Percentiles rank a stretch among this genome's conserved stretches.
phyloP scores from a whole-genome alignment of 1,284 basidiomycete genomes.

The Ceratobasidium papillatum region DNA sequence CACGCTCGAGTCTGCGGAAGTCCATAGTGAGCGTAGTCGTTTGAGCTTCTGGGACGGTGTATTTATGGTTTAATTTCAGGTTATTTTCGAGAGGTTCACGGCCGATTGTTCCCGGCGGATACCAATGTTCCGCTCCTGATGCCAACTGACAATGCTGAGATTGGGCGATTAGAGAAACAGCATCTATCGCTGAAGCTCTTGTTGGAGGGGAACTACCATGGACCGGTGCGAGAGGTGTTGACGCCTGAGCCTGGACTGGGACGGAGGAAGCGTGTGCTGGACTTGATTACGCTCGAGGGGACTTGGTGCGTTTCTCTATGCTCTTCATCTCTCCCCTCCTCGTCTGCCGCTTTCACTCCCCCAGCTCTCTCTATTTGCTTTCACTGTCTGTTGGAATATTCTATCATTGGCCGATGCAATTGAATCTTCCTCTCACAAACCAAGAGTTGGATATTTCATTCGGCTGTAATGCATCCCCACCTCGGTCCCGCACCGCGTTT shows the following conservation, averaged over 20 bases:
- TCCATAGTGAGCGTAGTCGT: neutral
- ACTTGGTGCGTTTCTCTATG: slow-evolving; percentile 14
- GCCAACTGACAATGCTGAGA: slow-evolving; percentile 4
- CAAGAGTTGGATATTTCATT: too few relatives aligned
- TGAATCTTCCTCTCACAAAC: too few relatives aligned
- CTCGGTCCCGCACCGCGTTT: too few relatives aligned
- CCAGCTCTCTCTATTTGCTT: too few relatives aligned
- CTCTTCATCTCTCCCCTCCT: neutral
- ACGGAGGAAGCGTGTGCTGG: slow-evolving; percentile 10
- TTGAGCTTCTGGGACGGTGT: neutral
- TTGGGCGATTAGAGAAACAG: slow-evolving; percentile 1
- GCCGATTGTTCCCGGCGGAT: slow-evolving; percentile 25
- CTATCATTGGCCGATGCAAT: too few relatives aligned
- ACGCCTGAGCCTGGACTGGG: neutral
- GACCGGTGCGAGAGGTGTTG: neutral
- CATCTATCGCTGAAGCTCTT: slow-evolving; percentile 5
- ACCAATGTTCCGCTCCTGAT: slow-evolving; percentile 14
- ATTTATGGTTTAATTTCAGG: neutral
- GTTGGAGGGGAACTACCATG: slow-evolving; percentile 6
- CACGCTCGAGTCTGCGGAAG: slow-evolving; percentile 28
- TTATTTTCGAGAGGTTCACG: slow-evolving; percentile 24
- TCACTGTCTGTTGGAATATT: too few relatives aligned
- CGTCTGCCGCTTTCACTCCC: too few relatives aligned
- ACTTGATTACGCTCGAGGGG: slow-evolving; percentile 32
- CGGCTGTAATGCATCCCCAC: too few relatives aligned